These are phyloP conservation scores for Mortierella sp. DNA, from an alignment of 371 early-diverging fungal species.

Conservation along the genomic window DNA sequence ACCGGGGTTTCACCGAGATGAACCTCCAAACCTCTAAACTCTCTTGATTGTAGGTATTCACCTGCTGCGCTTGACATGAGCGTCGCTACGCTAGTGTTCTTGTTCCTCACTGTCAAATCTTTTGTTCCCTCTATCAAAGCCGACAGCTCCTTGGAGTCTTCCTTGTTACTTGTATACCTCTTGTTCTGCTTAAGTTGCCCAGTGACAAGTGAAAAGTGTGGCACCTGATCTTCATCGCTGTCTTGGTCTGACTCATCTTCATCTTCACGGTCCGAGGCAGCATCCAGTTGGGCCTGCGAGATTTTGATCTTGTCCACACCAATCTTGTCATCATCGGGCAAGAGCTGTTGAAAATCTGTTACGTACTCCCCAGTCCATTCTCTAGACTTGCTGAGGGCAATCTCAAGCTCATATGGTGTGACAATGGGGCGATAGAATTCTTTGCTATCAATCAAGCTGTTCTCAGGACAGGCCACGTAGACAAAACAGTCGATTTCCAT, in stretches of 20 bases:
- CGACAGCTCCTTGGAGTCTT: constrained; percentile 42
- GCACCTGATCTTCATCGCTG: constrained; percentile 76
- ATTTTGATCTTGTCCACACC: constrained; percentile 56
- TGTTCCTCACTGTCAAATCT: constrained; percentile 69
- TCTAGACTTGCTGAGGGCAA: constrained; percentile 77
- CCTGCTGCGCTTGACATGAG: constrained; percentile 85
- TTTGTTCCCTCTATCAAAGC: constrained; percentile 52
- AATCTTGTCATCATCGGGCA: constrained; percentile 59
- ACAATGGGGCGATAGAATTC: constrained; percentile 94
- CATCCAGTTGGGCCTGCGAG: constrained; percentile 46
- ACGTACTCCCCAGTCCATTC: constrained; percentile 87
- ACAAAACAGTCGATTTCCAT: constrained; percentile 94
- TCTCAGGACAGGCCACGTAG: constrained; percentile 94
- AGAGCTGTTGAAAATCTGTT: constrained; percentile 76
- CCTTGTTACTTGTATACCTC: constrained; percentile 56
- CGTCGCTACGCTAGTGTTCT: constrained; percentile 72
- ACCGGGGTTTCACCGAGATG: constrained; percentile 75
- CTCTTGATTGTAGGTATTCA: constrained; percentile 76
- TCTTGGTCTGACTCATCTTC: constrained; percentile 54
- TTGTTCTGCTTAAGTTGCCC: constrained; percentile 77
- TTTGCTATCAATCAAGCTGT: constrained; percentile 91
- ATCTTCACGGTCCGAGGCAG: constrained; percentile 45
- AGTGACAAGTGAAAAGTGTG: constrained; percentile 92
- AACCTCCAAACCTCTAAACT: constrained; percentile 86
- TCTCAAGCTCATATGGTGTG: constrained; percentile 91